phyloP scores from a whole-genome alignment of 2,329 filamentous ascomycete genomes.

The Apiospora kogelbergensis region DNA sequence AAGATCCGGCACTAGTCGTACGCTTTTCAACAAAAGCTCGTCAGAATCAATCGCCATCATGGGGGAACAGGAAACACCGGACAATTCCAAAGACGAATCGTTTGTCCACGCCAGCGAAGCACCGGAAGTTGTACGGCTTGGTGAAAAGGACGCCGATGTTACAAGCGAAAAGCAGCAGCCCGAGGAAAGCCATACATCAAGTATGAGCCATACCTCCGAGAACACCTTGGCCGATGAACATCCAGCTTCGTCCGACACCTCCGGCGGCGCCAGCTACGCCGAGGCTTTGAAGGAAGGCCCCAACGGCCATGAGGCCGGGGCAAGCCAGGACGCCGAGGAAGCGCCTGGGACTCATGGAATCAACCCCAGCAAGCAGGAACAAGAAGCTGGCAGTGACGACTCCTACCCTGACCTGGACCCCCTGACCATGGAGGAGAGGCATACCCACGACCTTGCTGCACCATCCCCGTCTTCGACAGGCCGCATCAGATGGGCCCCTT shows the following conservation, averaged over 20 bases:
- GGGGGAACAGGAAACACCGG: neutral
- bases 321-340: neutral
- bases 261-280: constrained; percentile 13
- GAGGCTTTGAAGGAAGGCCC: constrained; percentile 12
- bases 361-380: constrained; percentile 1
- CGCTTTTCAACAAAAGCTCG: neutral
- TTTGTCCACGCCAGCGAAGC: constrained; percentile 16
- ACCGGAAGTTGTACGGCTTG: constrained; percentile 5
- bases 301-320: neutral
- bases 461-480: constrained; percentile 21
- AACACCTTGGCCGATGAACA: constrained; percentile 6
- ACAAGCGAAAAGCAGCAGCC: constrained; percentile 3
- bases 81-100: constrained; percentile 12
- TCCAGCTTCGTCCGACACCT: constrained; percentile 6
- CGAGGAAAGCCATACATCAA: neutral
- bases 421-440: constrained; percentile 28
- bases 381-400: constrained; percentile 22
- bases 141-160: neutral
- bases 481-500: constrained; percentile 78
- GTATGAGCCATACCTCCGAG: constrained; percentile 10
- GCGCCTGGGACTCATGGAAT: neutral
- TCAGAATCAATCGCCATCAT: neutral
- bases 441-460: constrained; percentile 20
- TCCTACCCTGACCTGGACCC: constrained; percentile 35
- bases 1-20: neutral